Base-by-base conservation (phyloP, 2,329 filamentous ascomycete genomes). In the Cladosporium velox region DNA sequence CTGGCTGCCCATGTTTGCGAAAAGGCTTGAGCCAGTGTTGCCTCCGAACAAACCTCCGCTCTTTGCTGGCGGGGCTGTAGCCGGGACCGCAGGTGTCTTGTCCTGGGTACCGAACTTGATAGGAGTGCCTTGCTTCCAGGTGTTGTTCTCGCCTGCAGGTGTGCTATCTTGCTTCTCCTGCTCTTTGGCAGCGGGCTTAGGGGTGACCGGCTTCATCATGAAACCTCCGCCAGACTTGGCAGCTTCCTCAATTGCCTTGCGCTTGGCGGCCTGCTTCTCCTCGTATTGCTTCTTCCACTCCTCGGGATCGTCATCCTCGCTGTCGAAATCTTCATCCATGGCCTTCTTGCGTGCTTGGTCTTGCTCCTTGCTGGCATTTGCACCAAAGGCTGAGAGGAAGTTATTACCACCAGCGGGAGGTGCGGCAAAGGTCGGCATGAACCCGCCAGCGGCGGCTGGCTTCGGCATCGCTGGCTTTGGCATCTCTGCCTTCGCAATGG, bases 261-360 rank as follows among this genome's bases (percentile, higher is more conserved):
- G 76, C 73, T 84, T 84, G 49, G 79, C 79, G 32, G 76, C 78
- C 69, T 82, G 80, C 70, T 81, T 74, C 69, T 82, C 80, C 49
- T 78, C 77, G 70, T 84, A 76, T 65, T 77, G 75, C 64, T 79
- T 78, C 65, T 83, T 80, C 79, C 82, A 85, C 57, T 81, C 77
- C 32, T 76, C 82, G 68, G 82, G 80, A 52, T 84, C 81, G 51
- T 84, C 82, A 64, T 84, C 81, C 15, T 84, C 83, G 8, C 82
- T 83, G 68, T 85, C 82, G 67, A 81, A 84, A 26, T 84, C 81
- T 60, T 83, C 81, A 3, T 77, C 80, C 72, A 83, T 84, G 59
- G 82, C 80, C 72, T 82, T 82, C 64, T 77, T 78, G 65, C 79
- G 81, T 55, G 80, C 80, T 57, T 79, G 77, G 54, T 80, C 79